Conservation (phyloP, 345 rosid species). For the Eucalyptus camaldulensis region DNA sequence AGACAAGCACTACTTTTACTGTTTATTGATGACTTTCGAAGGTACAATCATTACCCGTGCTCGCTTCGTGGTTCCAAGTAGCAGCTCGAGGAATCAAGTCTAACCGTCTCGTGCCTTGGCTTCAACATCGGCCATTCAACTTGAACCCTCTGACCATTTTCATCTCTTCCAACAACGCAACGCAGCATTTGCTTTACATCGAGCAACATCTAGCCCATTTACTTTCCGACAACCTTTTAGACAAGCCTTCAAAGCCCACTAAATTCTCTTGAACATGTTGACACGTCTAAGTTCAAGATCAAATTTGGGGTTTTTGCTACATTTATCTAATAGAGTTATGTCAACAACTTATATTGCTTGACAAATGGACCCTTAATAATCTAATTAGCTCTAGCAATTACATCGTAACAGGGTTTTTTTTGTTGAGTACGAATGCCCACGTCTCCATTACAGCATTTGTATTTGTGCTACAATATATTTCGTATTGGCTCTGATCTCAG, state of each 20-base stretch:
- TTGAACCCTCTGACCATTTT: neutral
- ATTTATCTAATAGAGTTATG: neutral
- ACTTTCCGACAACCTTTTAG: neutral
- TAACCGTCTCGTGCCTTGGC: neutral
- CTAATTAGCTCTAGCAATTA: neutral
- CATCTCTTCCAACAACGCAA: neutral
- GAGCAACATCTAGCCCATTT: neutral
- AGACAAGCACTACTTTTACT: neutral
- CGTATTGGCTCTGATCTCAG: neutral
- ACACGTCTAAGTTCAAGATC: neutral
- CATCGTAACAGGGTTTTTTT: rapidly evolving
- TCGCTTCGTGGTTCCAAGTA: neutral
- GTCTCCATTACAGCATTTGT: neutral
- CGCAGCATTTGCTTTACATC: neutral
- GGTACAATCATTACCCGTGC: neutral
- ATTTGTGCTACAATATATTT: neutral
- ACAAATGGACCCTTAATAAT: neutral
- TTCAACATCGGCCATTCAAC: neutral
- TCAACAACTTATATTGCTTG: neutral
- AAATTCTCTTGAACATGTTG: neutral
- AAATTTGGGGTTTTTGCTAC: neutral
- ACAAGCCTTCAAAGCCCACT: neutral
- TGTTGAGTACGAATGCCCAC: neutral
- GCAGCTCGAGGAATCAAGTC: neutral
- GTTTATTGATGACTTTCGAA: neutral